Base-by-base conservation (phyloP, 345 rosid species). In the Sisymbrium irio region DNA sequence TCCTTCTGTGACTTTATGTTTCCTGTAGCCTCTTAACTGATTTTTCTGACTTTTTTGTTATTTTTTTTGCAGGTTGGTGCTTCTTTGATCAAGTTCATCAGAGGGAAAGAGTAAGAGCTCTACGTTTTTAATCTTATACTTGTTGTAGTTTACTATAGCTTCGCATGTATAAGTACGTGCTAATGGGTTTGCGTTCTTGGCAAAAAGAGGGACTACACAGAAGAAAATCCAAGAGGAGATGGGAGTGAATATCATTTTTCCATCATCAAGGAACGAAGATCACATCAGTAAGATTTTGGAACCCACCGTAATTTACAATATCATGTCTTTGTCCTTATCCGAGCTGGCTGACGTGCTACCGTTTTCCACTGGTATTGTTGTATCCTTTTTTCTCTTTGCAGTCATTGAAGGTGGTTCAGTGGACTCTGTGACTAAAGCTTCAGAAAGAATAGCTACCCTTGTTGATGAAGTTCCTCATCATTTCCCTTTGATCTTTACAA, bases 351-450 rank as follows among this genome's bases (percentile, higher is more conserved):
- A 6, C 6, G 36, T 25, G 32, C 36, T n/a, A 32, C 37, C 6
- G 28, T 15, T 81, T 65, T 39, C 11, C 3, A 39, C 42, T 11
- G 5, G 14, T 10, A 10, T 22, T 47, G 65, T 40, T 28, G 37
- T 39, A 62, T 51, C 63, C 59, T 56, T 35, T 4, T 25, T 20
- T 18, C 33, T 50, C 27, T 10, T 46, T 27, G 77, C 86, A 95
- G 99, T 59, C 61, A 82, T 95, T 76, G 87, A 90, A 86, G 98
- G 97, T 58, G 45, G 20, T 62, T 95, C 98, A n/a, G 62, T 50
- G 67, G 92, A 85, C 61, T 75, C 71, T 77, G 77, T 95, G 36
- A 78, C 83, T 25, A 81, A 72, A 81, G 97, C 99, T 74, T 86
- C 90, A 47, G 79, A 88, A 71, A 87, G 69, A 81, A 83, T 92